phyloP scores from a whole-genome alignment of 106 monocot species.

The Phalaenopsis equestris region DNA sequence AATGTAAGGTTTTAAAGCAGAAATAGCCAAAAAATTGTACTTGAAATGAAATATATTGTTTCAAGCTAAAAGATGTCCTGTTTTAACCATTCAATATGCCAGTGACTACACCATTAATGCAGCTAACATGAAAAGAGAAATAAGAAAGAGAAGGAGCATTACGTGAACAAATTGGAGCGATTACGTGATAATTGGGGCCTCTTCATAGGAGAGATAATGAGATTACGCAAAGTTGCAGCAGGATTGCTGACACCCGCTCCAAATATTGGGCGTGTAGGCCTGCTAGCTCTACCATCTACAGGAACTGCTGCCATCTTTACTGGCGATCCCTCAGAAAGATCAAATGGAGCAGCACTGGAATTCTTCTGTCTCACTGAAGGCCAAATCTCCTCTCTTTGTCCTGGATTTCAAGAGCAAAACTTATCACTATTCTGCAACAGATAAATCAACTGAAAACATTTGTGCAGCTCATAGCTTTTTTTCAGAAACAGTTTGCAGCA shows the following conservation, averaged over 20 bases:
- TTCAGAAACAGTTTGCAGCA: background rate
- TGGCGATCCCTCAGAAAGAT: conserved; percentile 69
- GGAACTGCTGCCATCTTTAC: conserved; percentile 19
- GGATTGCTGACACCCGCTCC: conserved; percentile 58
- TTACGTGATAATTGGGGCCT: conserved; percentile 45
- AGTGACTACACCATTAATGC: background rate
- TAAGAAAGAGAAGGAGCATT: conserved; percentile 15
- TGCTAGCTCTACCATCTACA: conserved; percentile 32
- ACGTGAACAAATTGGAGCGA: conserved; percentile 50
- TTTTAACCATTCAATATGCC: background rate
- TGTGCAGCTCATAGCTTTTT: conserved; percentile 3
- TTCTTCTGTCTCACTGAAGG: conserved; percentile 41
- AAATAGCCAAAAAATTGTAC: background rate
- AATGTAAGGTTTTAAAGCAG: background rate
- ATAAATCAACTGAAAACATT: conserved; percentile 46
- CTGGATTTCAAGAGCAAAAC: conserved; percentile 97
- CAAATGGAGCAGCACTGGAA: conserved; percentile 26
- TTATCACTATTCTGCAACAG: conserved; percentile 51
- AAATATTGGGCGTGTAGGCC: conserved; percentile 30
- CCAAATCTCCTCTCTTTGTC: conserved; percentile 71
- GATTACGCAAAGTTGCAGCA: conserved; percentile 50
- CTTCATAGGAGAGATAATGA: conserved; percentile 60
- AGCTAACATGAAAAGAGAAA: background rate
- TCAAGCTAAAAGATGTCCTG: background rate
- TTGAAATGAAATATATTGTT: background rate